phyloP scores from a whole-genome alignment of 2,329 filamentous ascomycete species.

The Exophiala viscosa region DNA sequence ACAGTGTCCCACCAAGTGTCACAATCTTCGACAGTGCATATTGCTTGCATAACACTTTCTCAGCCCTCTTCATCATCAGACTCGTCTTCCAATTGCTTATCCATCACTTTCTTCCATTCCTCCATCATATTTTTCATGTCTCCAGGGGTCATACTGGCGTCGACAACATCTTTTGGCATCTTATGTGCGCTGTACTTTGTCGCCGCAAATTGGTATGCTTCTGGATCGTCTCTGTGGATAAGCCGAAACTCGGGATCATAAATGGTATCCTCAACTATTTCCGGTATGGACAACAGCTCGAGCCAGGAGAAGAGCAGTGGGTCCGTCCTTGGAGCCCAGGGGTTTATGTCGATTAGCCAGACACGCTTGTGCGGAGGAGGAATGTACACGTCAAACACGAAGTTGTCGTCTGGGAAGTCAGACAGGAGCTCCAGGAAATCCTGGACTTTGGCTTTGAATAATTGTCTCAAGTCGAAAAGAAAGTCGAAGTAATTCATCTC shows the following conservation, averaged over 20 bases:
- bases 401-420: slow-evolving; percentile 69
- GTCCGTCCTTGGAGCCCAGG: slow-evolving; percentile 88
- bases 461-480: slow-evolving; percentile 62
- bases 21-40: too few species aligned
- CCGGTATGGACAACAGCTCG: slow-evolving; percentile 70
- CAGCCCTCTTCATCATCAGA: slow-evolving; percentile 34
- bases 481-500: slow-evolving; percentile 91
- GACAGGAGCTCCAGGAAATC: slow-evolving; percentile 73
- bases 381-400: slow-evolving; percentile 89
- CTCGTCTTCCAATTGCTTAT: slow-evolving; percentile 41
- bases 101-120: slow-evolving; percentile 64
- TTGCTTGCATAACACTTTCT: neutral
- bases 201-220: slow-evolving; percentile 79
- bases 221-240: slow-evolving; percentile 77
- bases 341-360: slow-evolving; percentile 89
- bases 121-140: slow-evolving; percentile 76
- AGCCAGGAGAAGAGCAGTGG: slow-evolving; percentile 84
- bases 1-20: neutral
- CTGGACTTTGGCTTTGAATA: slow-evolving; percentile 65
- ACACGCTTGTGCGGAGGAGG: slow-evolving; percentile 71
- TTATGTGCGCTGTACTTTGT: slow-evolving; percentile 94
- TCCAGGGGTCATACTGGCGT: slow-evolving; percentile 60
- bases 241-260: slow-evolving; percentile 75
- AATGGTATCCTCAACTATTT: slow-evolving; percentile 33
- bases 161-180: slow-evolving; percentile 86